phyloP scores from a whole-genome alignment of 116 monocot genomes.

The Posidonia oceanica region DNA sequence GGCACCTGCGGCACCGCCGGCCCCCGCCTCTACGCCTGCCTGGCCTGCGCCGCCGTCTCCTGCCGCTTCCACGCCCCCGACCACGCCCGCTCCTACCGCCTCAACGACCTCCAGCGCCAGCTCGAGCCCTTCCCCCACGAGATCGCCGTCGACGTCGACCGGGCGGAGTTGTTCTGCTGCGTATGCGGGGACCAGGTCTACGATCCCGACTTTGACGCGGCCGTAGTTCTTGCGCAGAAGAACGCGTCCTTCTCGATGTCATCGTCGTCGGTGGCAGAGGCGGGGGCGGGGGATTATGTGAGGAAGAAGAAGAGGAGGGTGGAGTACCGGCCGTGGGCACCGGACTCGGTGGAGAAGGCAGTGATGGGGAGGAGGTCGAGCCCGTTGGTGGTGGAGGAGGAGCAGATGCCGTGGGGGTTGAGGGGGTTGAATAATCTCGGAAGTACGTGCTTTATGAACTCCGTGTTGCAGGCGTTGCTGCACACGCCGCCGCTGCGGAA shows the following conservation, averaged over 20 bases:
- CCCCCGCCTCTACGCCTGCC: conserved; percentile 60
- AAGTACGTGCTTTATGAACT: conserved; percentile 86
- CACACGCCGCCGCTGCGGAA: conserved; percentile 64
- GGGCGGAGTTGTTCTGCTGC: conserved; percentile 64
- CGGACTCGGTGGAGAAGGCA: conserved; percentile 19
- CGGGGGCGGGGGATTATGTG: background rate
- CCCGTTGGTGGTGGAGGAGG: conserved; percentile 8
- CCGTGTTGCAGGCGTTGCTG: conserved; percentile 67
- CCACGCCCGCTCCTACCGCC: conserved; percentile 21
- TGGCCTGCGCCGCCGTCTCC: conserved; percentile 49
- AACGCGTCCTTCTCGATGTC: background rate
- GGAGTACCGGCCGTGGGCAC: conserved; percentile 31
- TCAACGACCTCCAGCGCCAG: conserved; percentile 52
- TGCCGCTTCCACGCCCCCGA: conserved; percentile 45
- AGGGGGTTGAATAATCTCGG: conserved; percentile 69
- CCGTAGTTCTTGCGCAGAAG: conserved; percentile 22
- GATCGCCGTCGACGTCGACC: conserved; percentile 26
- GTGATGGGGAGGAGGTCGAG: conserved; percentile 24
- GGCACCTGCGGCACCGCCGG: conserved; percentile 21
- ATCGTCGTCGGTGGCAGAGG: background rate
- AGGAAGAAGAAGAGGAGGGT: conserved; percentile 27
- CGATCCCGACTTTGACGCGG: conserved; percentile 52
- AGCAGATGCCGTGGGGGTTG: conserved; percentile 30
- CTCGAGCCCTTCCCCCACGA: conserved; percentile 64
- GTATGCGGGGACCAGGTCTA: conserved; percentile 60